Evolutionary conservation across 331 rosid species (phyloP).

Genomic region (Malus hybrid): DNA sequence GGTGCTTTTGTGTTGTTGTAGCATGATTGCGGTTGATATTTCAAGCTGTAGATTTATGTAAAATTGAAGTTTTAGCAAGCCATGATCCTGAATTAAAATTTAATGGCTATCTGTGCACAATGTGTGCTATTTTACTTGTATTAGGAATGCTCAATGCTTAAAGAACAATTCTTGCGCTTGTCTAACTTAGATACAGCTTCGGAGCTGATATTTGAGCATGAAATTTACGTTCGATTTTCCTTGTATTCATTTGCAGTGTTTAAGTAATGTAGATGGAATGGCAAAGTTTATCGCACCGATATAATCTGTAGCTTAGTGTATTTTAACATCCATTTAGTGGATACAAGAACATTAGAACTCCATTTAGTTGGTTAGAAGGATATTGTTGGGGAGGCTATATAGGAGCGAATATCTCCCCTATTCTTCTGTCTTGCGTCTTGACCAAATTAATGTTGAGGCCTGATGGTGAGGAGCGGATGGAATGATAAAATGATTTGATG

Average conservation of each 20-base stretch:
- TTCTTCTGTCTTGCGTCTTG: not conserved
- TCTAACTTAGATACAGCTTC: not conserved
- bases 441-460: not conserved
- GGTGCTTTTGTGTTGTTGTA: not conserved
- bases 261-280: not conserved
- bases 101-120: not conserved
- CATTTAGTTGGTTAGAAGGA: not conserved
- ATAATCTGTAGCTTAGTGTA: not conserved
- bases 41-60: constrained; percentile 11
- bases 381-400: not conserved
- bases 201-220: not conserved
- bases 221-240: not conserved
- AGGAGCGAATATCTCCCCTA: not conserved
- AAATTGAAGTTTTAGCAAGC: not conserved
- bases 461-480: not conserved
- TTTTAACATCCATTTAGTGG: not conserved
- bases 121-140: not conserved
- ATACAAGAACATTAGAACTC: not conserved
- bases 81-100: not conserved
- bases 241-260: not conserved
- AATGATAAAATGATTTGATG: not conserved
- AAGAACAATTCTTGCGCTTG: not conserved
- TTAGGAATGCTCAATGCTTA: not conserved
- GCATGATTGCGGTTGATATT: not conserved
- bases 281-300: not conserved